A percentile compares a stretch with the other conserved stretches of the same genome.
Conservation (phyloP, 257 asterid genomes). For the Hygrophila difformis region DNA sequence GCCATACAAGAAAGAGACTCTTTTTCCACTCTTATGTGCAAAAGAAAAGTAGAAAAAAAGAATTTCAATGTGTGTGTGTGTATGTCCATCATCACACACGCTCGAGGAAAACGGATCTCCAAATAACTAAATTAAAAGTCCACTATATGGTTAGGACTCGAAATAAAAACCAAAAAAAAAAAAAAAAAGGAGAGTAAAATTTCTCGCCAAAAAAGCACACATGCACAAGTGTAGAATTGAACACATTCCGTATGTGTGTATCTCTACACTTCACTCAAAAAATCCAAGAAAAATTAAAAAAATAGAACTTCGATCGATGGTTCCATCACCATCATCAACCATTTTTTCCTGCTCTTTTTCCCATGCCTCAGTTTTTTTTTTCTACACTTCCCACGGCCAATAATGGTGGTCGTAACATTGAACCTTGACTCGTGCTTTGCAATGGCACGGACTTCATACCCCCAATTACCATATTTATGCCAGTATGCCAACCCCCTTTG, state of each 20-base stretch:
- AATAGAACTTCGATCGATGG: too few species aligned
- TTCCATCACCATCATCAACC: neutral
- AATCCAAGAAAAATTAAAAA: neutral
- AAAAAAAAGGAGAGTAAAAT: slow-evolving; percentile 15
- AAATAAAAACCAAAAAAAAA: slow-evolving; percentile 12
- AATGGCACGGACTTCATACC: slow-evolving; percentile 23
- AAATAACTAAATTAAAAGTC: slow-evolving; percentile 18
- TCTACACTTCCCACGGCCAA: neutral
- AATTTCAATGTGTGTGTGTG: slow-evolving; percentile 23
- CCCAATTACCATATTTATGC: slow-evolving; percentile 19
- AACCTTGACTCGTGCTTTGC: slow-evolving; percentile 19
- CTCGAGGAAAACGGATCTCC: neutral
- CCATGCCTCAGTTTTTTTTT: neutral
- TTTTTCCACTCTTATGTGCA: neutral
- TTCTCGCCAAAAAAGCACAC: slow-evolving; percentile 71
- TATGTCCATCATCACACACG: slow-evolving; percentile 32
- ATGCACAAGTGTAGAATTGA: slow-evolving; percentile 45
- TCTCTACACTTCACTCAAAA: slow-evolving; percentile 46
- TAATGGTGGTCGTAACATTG: slow-evolving; percentile 8
- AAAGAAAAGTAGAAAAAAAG: slow-evolving; percentile 12
- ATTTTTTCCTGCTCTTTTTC: neutral
- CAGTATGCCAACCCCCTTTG: slow-evolving; percentile 15
- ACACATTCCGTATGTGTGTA: slow-evolving; percentile 27
- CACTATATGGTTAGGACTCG: slow-evolving; percentile 38
- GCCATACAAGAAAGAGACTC: slow-evolving; percentile 32